Evolutionary conservation across 163 green algal species (phyloP), one percentile per base, ranked within the genome.

Genomic region (Chlorella variabilis): DNA sequence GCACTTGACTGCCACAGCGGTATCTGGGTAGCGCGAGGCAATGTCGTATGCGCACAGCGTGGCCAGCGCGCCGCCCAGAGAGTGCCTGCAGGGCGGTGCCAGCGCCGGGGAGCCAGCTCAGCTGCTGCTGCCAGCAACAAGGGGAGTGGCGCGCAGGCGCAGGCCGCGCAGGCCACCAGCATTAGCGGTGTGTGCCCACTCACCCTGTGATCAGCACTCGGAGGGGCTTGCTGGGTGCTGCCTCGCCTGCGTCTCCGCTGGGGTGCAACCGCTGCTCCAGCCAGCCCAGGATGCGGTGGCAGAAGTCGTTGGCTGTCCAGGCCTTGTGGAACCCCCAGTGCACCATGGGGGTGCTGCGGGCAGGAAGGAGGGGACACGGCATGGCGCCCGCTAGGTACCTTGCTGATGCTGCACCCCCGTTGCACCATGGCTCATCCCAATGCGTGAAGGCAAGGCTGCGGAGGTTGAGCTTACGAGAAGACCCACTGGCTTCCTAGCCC

Each of bases 11-110:
- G 20, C 5, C n/a, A 67, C 18, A 2, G 66, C 39, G n/a, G 8
- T 25, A 7, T 49, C 39, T 36, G 27, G 25, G 66, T 38, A 74
- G 2, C 27, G 5, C 23, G 13, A 56, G n/a, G 62, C 51, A 7
- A 89, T 51, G 65, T 84, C 76, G n/a, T 69, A 82, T 3, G 80
- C 81, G 31, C 71, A 83, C 62, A 94, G 71, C 42, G 87, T 91
- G n/a, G 90, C 90, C 59, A 94, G 66, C 1, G 90, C 90, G 11
- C 90, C 90, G 6, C 90, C 90, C 49, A 94, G 68, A 2, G 87
- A 91, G 62, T 92, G 88, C 39, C 76, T 76, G 63, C 51, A 33
- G 34, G 15, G 11, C 68, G 48, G n/a, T 25, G 42, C 17, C 8
- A 67, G 8, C n/a, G 59, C 20, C 7, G 11, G n/a, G 59, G 29